Base-by-base conservation (phyloP, 139 green algal species). In the Ettlia oleoabundans region DNA sequence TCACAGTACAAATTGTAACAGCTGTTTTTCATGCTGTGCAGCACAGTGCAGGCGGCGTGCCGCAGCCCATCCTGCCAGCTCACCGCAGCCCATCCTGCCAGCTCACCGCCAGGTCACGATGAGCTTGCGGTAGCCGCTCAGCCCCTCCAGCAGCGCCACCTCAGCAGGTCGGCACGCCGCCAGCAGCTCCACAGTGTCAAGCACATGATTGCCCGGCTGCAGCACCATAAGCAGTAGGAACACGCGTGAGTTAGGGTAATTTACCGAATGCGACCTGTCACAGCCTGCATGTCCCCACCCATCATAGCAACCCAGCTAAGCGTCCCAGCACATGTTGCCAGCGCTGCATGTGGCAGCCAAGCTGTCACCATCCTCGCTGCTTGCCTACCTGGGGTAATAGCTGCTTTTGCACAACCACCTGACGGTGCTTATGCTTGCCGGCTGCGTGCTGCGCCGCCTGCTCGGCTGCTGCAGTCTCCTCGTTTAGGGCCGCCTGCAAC, bases 181-280 rank as follows among this genome's bases (percentile, higher is more conserved):
- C 72, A 94, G 84, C 80, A 93, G 71, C 79, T 88, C 61, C 52
- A 91, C 85, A 15, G 85, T 86, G 63, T 88, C 83, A 32, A 76
- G 51, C 43, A 94, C 68, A 38, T 78, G 84, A 65, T 86, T 81
- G 18, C 21, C 72, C 4, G 53, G 73, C 51, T 68, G 73, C 73
- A 65, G 52, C n/a, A n/a, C n/a, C n/a, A n/a, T n/a, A n/a, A 0
- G n/a, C 3, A 55, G 6, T 4, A 53, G 66, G 38, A 52, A 43
- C 1, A 5, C 10, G 28, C 47, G 47, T 58, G 47, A 10, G 10
- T 10, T 58, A 10, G 47, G 47, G 47, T 10, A 58, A 58, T 10
- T 10, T 15, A 24, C 47, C 47, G 15, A 15, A 58, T 58, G 47
- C 47, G 47, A 58, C 47, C 13, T 58, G n/a, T n/a, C n/a, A n/a